Evolutionary conservation across 495 filamentous ascomycete genomes (phyloP), one percentile per base, ranked within the genome.

Genomic region (Hypoxylon cercidicola): DNA sequence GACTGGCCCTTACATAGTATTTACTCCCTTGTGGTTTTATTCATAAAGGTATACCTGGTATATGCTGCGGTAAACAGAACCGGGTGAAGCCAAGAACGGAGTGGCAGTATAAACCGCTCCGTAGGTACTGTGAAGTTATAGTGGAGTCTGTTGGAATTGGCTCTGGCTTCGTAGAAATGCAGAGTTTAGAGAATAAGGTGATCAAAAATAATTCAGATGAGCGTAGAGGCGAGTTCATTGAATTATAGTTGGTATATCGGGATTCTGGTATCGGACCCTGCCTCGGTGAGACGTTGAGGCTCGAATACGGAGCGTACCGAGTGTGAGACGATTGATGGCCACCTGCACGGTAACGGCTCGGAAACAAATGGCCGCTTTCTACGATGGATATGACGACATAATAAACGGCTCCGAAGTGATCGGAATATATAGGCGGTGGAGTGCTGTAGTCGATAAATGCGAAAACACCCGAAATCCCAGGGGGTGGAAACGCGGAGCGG

Each of bases 401-500:
- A 35, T 35, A 23, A 39, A 39, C 57, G 48, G 57, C 39, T 47
- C 57, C 57, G 53, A 46, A n/a, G 40, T 30, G 37, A 47, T 45
- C 46, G 60, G 60, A 52, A 45, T 52, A 47, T 25, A 34, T 45
- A 30, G 53, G 46, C 46, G 53, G 47, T 51, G 40, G 45, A 39
- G n/a, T 57, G 46, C 28, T 52, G 47, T 21, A 37, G 35, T 47
- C 45, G 30, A 51, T 30, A 16, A 45, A 52, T 52, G 53, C 60
- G 56, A 46, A 53, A 44, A 43, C 21, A 46, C 28, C 53, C 47
- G 60, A 46, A 51, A n/a, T 64, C 47, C 20, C 60, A 56, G 20
- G 45, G 48, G 51, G 25, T 11, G n/a, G 37, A 34, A 40, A 30
- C 48, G 52, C 57, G 57, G 57, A 51, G 37, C 39, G 57, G 57